Conservation (phyloP, 1,284 basidiomycete species). For the Gomphus bonarii region DNA sequence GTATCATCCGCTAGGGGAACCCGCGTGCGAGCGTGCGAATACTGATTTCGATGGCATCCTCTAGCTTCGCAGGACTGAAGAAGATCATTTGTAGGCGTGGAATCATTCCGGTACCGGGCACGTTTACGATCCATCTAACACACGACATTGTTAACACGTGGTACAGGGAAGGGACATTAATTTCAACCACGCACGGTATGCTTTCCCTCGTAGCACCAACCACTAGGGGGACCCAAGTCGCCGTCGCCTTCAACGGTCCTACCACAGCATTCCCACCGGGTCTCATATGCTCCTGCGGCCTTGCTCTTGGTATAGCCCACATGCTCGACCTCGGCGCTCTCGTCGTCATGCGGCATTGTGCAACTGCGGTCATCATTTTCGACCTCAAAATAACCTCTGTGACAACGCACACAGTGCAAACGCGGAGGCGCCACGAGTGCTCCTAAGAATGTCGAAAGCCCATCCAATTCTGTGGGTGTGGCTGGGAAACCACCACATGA, state of each 20-base stretch:
- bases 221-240: slow-evolving; percentile 69
- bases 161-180: no score
- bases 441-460: slow-evolving; percentile 45
- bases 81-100: slow-evolving; percentile 55
- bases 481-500: slow-evolving; percentile 19
- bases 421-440: slow-evolving; percentile 50
- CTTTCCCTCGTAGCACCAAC: slow-evolving; percentile 73
- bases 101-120: slow-evolving; percentile 66
- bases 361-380: slow-evolving; percentile 48
- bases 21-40: neutral
- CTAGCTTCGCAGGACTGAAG: slow-evolving; percentile 38
- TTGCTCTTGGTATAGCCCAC: slow-evolving; percentile 22
- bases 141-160: neutral
- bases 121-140: slow-evolving; percentile 57
- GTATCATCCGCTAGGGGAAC: slow-evolving; percentile 6
- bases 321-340: slow-evolving; percentile 40
- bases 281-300: slow-evolving; percentile 31
- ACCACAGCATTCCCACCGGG: slow-evolving; percentile 61
- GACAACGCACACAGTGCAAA: slow-evolving; percentile 65
- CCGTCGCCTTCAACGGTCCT: slow-evolving; percentile 61
- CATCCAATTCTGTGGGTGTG: slow-evolving; percentile 23
- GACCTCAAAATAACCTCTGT: slow-evolving; percentile 47
- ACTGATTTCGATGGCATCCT: slow-evolving; percentile 3
- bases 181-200: slow-evolving; percentile 42
- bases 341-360: slow-evolving; percentile 44